Base-by-base conservation (phyloP, 345 rosid species). In the Angophora floribunda region DNA sequence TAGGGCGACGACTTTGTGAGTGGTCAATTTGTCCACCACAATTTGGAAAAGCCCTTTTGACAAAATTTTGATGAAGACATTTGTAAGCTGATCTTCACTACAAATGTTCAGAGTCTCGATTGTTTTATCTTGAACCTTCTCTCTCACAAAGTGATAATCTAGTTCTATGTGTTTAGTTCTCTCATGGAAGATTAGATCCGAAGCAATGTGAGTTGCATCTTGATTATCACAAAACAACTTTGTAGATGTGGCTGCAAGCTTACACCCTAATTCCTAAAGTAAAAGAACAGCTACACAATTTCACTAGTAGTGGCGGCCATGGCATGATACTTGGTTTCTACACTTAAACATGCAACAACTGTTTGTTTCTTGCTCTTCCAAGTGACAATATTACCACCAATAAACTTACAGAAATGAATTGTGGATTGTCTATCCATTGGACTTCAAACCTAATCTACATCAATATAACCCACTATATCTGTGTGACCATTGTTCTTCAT, bases 1-100 rank as follows among this genome's bases (percentile, higher is more conserved):
- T 59, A n/a, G n/a, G n/a, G 30, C 3, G 6, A 59, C 24, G 65
- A 59, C 0, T 59, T 59, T 0, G 3, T 59, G 0, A 0, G n/a
- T 22, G 30, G 30, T 59, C 65, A 59, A 59, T n/a, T 59, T 59
- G 65, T 59, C n/a, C n/a, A 24, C 3, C n/a, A 10, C 3, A 59
- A 1, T 24, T 59, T 59, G 0, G 30, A 59, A 59, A 24, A 59
- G 9, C 65, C 30, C 3, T 24, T 59, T 59, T 59, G 47, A 36
- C 44, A 32, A 32, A 9, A 7, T 10, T 78, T 78, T 78, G 21
- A 45, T 78, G 26, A 78, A 45, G 49, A 32, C 1, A 78, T 78
- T 1, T 15, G 1, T 9, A 32, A 49, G 1, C 8, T 84, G 52
- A 49, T 7, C 2, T 36, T 41, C n/a, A 78, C 10, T 22, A 78